Base-by-base conservation (phyloP, 805 yeast genomes). In the Candida sonorensis region DNA sequence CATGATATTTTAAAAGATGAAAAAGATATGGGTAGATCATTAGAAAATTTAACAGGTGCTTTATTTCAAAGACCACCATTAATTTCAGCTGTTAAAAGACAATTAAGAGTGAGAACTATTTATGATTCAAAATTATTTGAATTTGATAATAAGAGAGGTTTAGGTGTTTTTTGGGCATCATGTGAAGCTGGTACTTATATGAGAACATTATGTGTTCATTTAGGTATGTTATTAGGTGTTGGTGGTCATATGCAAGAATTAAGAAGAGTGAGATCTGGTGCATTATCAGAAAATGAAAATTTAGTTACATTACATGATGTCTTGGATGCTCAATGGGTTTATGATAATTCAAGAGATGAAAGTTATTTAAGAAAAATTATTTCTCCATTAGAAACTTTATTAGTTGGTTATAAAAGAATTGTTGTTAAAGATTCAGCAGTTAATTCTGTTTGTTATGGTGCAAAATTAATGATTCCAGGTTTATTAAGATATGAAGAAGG, bases 161-260 rank as follows among this genome's bases (percentile, higher is more conserved):
- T 92, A 42, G 95, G 95, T 68, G 97, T 92, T 22, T 92, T 92
- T 70, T 92, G 98, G 98, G 98, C 97, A 38, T 83, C 95, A 26
- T 92, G 98, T 75, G 98, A 92, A 71, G 98, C 98, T 41, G 98
- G 98, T 67, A 92, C 98, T 40, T 92, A 92, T 67, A 92, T 92
- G 96, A 83, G 98, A 75, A 92, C 98, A 31, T 69, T 92, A 51
- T 92, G 98, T 81, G 98, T 92, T 36, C 98, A 92, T 65, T 69
- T 92, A 54, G 98, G 98, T 68, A 88, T 92, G 95, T 72, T 92
- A 39, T 72, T 92, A 46, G 97, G 97, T 53, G 97, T 87, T 48
- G 98, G 98, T 62, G 98, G 97, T 49, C 98, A 92, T 69, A 92
- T 92, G 98, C 98, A 92, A 75, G 98, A 92, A 68, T 80, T 92